phyloP scores from a whole-genome alignment of 2,329 filamentous ascomycete species.

The Anisogramma anomala region DNA sequence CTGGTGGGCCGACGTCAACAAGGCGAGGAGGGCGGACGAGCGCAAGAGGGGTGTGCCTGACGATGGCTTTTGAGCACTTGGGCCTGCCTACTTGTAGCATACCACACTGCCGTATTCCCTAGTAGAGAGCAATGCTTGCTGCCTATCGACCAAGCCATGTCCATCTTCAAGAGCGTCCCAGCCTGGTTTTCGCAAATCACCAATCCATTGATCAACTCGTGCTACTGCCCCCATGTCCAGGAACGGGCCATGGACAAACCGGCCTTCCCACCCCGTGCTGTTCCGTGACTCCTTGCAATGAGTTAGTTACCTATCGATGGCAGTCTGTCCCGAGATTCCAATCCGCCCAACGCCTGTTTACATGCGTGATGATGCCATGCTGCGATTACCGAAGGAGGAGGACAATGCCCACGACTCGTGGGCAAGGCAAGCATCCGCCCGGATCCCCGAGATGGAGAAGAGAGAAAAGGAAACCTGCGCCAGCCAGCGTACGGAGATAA shows the following conservation, averaged over 20 bases:
- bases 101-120: no score
- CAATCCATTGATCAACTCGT: neutral
- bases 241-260: neutral
- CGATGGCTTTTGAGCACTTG: conserved; percentile 21
- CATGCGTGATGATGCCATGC: conserved; percentile 3
- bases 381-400: neutral
- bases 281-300: conserved; percentile 15
- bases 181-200: no score
- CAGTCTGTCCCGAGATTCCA: conserved; percentile 8
- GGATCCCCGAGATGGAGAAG: neutral
- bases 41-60: conserved; percentile 27
- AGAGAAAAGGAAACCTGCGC: no score
- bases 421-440: neutral
- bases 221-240: neutral
- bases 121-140: no score
- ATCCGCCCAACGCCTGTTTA: conserved; percentile 8
- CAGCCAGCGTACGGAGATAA: no score
- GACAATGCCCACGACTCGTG: neutral
- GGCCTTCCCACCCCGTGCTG: neutral
- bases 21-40: conserved; percentile 32
- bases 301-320: conserved; percentile 4
- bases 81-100: neutral
- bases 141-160: no score
- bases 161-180: no score
- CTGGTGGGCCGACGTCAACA: conserved; percentile 45